Evolutionary conservation across 345 rosid species (phyloP), one percentile per base, ranked within the genome.

Genomic region (Clarkia xantiana): DNA sequence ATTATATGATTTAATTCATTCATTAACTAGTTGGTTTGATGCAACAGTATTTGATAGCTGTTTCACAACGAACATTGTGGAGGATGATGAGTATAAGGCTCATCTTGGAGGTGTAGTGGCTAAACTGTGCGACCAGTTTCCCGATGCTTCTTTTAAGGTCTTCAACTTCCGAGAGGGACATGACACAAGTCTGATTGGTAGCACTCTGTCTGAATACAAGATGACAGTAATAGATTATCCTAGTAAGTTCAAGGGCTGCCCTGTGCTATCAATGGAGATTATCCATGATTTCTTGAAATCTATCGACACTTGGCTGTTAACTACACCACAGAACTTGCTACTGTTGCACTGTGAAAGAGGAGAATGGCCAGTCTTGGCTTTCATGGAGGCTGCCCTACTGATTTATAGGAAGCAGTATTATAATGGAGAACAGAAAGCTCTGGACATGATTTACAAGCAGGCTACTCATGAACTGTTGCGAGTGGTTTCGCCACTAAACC

Each of bases 151-250:
- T 10, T 72, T 74, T 38, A 71, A 86, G 61, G 96, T 71, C 56
- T 90, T 90, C 63, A 90, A 90, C 73, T 90, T 90, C 59, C 94
- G 80, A 10, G 84, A 84, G 50, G 91, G 75, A 16, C 67, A 76
- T 41, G 66, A 68, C 25, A 84, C 54, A 40, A 83, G 80, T 62
- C 64, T 61, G 36, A 58, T 86, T 56, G 70, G 81, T 18, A 71
- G 73, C 49, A 57, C 78, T 10, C 60, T 90, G 52, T 81, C 89
- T 39, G 77, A 79, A 58, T 68, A 74, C 63, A 86, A 78, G 67
- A 76, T 81, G 73, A 86, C 96, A 13, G 73, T 86, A 51, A 86
- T 90, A 96, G 97, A 90, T 73, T 90, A 90, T 57, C 97, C 97
- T 67, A 74, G 78, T 56, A 88, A 86, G 48, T 86, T 83, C 14